Base-by-base conservation (phyloP, 2,329 filamentous ascomycete species). In the Periconia sp. region DNA sequence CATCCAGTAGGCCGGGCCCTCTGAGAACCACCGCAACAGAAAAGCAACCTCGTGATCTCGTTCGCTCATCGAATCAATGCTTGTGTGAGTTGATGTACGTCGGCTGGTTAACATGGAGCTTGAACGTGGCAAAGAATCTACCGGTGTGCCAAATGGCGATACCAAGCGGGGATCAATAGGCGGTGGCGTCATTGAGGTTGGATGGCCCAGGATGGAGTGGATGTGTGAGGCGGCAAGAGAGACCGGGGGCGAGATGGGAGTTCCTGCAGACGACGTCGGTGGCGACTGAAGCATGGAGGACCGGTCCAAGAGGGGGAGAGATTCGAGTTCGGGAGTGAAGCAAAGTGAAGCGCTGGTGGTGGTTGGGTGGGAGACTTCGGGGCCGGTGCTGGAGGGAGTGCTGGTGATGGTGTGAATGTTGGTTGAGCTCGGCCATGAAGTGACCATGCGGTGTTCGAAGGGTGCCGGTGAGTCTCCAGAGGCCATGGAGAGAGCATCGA, bases 1-100 rank as follows among this genome's bases (percentile, higher is more conserved):
- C 78, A 79, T 80, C 81, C 82, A 85, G 52, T 79, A 77, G 5
- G 81, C 82, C 17, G 81, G 75, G 0, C 75, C 76, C 63, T 85
- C 81, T 3, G 80, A 78, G 57, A 83, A 85, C 62, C 83, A 80
- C 18, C 81, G 71, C 36, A 84, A 67, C 1, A 85, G 70, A 53
- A 80, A 84, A n/a, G 80, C 77, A 43, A 80, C 73, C 54, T 85
- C 81, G 49, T 81, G 78, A 37, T 83, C 79, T 36, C 62, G 56
- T 23, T 66, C 62, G 4, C 49, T 53, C 7, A 56, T 22, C 57
- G 52, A 45, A 8, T 63, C 62, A 15, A 40, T 32, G 12, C 42
- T 37, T 25, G 53, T 53, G 1, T 48, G 52, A 12, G 61, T 57
- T 3, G 59, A 53, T 13, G 63, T 61, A 30, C 53, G 53, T 25